Evolutionary conservation across 1,284 basidiomycete genomes (phyloP), one percentile per base, ranked within the genome.

Genomic region (Fomitopsis pinicola): DNA sequence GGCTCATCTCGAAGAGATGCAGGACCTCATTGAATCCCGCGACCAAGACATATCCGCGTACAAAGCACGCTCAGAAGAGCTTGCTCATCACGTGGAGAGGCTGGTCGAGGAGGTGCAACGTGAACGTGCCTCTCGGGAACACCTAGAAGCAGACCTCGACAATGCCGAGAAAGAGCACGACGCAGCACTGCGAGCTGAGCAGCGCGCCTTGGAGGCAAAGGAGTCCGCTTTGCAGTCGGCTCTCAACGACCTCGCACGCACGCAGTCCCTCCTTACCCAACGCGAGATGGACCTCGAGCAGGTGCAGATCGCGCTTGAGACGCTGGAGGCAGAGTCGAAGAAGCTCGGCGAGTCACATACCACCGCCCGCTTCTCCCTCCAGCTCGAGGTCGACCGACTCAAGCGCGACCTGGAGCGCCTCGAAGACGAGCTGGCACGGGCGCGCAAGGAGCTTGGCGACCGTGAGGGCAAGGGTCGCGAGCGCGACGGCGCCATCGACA

Each of bases 381-480:
- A 97, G 73, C 83, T 98, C 30, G 96, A 98, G 75, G 83, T 95
- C 4, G 96, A 98, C 68, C 80, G 95, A 1, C 78, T 97, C 55
- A 90, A 91, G 71, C 84, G 95, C 36, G 97, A 98, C 72, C 72
- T 97, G 26, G 85, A 88, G 65, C 80, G 90, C 7, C 81, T 89
- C 12, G 93, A 97, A 69, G 87, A 90, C 64, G 94, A 97, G 59
- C 80, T 97, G 8, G 76, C 83, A 15, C 84, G 90, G 14, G 84
- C 89, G 2, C 81, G 91, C 57, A 83, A 86, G 62, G 94, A 95
- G 55, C 74, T 94, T 15, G 84, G 86, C 19, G 85, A 88, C 45
- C 80, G 82, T 61, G 91, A 94, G 62, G 81, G 79, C 26, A 80
- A 82, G 63, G 75, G 81, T 42, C 81, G 87, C 46, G 89, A 92